phyloP scores from a whole-genome alignment of 192 early-diverging fungal species.

The Backusella mclennaniae region DNA sequence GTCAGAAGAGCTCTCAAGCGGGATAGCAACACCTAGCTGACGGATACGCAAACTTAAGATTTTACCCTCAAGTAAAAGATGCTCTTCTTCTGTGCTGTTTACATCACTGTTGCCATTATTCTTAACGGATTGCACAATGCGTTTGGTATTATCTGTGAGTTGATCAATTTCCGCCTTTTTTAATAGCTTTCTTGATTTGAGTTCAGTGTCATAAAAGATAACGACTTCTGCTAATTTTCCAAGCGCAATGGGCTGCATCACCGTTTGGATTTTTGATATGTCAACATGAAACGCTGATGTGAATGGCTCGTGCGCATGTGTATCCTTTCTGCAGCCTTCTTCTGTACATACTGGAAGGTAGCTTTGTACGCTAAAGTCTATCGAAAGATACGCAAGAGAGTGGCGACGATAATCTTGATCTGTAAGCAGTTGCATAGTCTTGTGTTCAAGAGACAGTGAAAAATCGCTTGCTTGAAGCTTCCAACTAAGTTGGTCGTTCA shows the following conservation, averaged over 20 bases:
- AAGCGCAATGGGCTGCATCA: constrained; percentile 73
- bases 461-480: constrained; percentile 53
- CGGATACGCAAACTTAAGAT: constrained; percentile 49
- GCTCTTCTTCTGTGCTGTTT: constrained; percentile 43
- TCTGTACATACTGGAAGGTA: constrained; percentile 21
- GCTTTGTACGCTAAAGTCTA: constrained; percentile 62
- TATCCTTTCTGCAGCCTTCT: background rate
- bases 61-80: constrained; percentile 56
- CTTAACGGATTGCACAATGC: constrained; percentile 52
- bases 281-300: constrained; percentile 45
- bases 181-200: constrained; percentile 54
- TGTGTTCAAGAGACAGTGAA: constrained; percentile 56
- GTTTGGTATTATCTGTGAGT: constrained; percentile 64
- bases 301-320: background rate
- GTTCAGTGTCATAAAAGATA: constrained; percentile 63
- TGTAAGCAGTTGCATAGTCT: constrained; percentile 22
- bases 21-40: constrained; percentile 62
- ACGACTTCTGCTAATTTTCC: constrained; percentile 61
- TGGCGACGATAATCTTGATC: constrained; percentile 38
- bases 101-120: constrained; percentile 32
- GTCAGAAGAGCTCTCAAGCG: constrained; percentile 38
- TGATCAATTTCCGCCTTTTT: constrained; percentile 58
- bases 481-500: constrained; percentile 36
- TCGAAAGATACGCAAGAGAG: constrained; percentile 61
- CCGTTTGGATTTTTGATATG: constrained; percentile 61